phyloP scores from a whole-genome alignment of 352 stramenopile species.

The Pythium plurisporium region DNA sequence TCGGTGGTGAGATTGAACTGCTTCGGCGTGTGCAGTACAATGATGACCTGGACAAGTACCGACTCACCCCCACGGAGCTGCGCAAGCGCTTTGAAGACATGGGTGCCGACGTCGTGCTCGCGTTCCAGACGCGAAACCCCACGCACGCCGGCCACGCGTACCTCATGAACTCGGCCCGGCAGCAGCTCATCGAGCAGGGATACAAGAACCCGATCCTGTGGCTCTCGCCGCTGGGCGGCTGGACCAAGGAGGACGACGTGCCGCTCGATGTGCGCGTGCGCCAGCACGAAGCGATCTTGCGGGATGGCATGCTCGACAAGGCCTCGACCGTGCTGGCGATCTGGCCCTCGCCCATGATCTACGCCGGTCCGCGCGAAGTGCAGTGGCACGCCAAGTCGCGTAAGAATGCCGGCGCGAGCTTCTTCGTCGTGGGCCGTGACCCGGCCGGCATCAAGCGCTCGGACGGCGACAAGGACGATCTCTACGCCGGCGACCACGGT shows the following conservation, averaged over 20 bases:
- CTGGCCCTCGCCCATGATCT: constrained; percentile 98
- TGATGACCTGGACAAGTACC: constrained; percentile 96
- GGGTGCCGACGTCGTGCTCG: constrained; percentile 95
- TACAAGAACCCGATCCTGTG: constrained; percentile 97
- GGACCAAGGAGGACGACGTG: constrained; percentile 98
- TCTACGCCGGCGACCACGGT: constrained; percentile 97
- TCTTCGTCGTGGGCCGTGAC: constrained; percentile 97
- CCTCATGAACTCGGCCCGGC: constrained; percentile 95
- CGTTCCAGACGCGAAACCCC: constrained; percentile 98
- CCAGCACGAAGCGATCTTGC: constrained; percentile 93
- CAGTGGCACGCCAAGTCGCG: constrained; percentile 98
- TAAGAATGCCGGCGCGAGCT: constrained; percentile 94
- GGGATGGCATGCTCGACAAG: constrained; percentile 94
- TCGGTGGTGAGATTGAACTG: constrained; percentile 96
- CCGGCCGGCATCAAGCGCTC: constrained; percentile 97
- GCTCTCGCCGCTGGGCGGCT: constrained; percentile 95
- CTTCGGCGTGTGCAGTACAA: constrained; percentile 95
- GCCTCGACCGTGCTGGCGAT: constrained; percentile 97
- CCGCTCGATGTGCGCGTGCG: constrained; percentile 96
- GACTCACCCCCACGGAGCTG: constrained; percentile 92
- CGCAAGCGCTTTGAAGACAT: constrained; percentile 93
- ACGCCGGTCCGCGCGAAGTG: constrained; percentile 96
- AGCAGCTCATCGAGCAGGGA: constrained; percentile 90
- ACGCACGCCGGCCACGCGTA: constrained; percentile 98
- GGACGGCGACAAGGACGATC: constrained; percentile 91